phyloP scores from a whole-genome alignment of 805 yeast genomes.

The Yamadazyma kitorensis region DNA sequence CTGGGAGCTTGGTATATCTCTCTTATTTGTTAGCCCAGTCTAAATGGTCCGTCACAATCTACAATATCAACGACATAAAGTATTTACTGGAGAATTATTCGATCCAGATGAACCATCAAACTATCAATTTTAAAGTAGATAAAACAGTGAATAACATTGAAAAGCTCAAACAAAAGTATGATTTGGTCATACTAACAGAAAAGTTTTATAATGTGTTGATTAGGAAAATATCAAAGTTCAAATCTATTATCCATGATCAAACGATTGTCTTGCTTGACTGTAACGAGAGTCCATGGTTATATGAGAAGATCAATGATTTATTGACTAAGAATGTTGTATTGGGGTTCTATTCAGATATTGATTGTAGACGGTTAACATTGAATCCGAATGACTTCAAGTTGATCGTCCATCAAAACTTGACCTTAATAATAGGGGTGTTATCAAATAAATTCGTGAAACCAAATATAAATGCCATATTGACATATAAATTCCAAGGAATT shows the following conservation, averaged over 20 bases:
- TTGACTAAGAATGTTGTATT: slow-evolving; percentile 12
- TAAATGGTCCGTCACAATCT: slow-evolving; percentile 13
- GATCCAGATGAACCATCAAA: slow-evolving; percentile 1
- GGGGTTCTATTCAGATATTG: slow-evolving; percentile 14
- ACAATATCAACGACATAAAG: slow-evolving; percentile 2
- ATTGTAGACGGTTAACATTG: slow-evolving; percentile 12
- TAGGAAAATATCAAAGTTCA: slow-evolving; percentile 3
- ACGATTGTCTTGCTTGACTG: slow-evolving; percentile 15
- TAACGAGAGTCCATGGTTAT: slow-evolving; percentile 15
- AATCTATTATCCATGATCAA: slow-evolving; percentile 3
- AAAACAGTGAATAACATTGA: slow-evolving; percentile 4
- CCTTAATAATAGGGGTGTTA: slow-evolving; percentile 6
- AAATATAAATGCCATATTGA: neutral
- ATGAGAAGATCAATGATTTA: slow-evolving; percentile 5
- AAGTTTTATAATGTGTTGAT: slow-evolving; percentile 4
- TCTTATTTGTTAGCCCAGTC: slow-evolving; percentile 12
- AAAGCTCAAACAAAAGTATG: slow-evolving; percentile 3
- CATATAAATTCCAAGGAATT: slow-evolving; percentile 1
- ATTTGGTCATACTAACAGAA: slow-evolving; percentile 12
- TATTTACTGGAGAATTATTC: neutral
- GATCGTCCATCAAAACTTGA: slow-evolving; percentile 3
- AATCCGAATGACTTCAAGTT: slow-evolving; percentile 10
- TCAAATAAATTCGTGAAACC: neutral
- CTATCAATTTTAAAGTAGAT: slow-evolving; percentile 1
- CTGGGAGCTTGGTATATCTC: slow-evolving; percentile 15